phyloP scores from a whole-genome alignment of 371 early-diverging fungal species.

The Funneliformis caledonium region DNA sequence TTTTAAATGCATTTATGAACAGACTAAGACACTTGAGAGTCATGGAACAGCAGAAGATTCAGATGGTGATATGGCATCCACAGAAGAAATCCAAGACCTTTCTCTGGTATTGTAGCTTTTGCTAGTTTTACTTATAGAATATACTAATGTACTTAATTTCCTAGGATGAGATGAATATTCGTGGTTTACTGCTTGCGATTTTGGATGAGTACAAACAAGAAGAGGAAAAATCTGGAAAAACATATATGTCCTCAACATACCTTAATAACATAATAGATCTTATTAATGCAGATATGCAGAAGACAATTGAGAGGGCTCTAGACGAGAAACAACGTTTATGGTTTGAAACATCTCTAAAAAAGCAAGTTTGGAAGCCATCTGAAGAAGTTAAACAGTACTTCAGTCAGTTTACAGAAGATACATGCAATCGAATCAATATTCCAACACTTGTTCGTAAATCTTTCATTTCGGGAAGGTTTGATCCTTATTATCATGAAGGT shows the following conservation, averaged over 20 bases:
- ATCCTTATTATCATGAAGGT: conserved; percentile 24
- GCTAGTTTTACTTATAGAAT: too few relatives aligned
- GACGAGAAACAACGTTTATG: conserved; percentile 5
- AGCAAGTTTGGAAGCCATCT: conserved; percentile 24
- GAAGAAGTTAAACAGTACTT: conserved; percentile 15
- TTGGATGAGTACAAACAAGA: neutral
- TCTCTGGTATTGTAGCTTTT: too few relatives aligned
- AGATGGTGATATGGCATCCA: too few relatives aligned
- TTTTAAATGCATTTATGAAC: too few relatives aligned
- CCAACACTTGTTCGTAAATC: conserved; percentile 23
- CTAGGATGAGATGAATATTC: conserved; percentile 10
- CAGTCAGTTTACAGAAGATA: conserved; percentile 21
- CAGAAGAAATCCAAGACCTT: too few relatives aligned
- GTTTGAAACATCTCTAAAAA: conserved; percentile 3
- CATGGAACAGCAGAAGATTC: too few relatives aligned
- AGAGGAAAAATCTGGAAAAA: conserved; percentile 3
- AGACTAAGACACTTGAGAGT: too few relatives aligned
- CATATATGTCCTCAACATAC: neutral
- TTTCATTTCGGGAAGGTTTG: neutral
- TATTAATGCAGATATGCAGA: neutral
- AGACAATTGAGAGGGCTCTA: neutral
- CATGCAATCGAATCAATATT: conserved; percentile 5
- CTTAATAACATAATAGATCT: conserved; percentile 26
- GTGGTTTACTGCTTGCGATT: neutral
- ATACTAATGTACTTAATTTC: too few relatives aligned